Evolutionary conservation across 768 basidiomycete genomes (phyloP).

Genomic region (Lentinula detonsa): DNA sequence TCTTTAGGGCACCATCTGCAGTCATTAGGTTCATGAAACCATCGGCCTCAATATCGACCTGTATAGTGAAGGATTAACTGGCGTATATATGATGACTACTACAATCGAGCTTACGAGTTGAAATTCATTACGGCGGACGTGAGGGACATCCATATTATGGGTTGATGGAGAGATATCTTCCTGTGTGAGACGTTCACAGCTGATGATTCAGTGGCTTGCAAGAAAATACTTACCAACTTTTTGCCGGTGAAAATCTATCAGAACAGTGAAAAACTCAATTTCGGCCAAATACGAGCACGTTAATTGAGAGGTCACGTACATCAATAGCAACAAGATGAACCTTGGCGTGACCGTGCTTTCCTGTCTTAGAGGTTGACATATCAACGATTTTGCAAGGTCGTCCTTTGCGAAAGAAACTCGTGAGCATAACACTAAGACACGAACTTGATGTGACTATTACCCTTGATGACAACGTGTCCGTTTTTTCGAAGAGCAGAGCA

Average conservation of each 20-base stretch:
- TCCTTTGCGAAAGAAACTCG: slow-evolving; percentile 28
- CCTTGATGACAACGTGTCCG: slow-evolving; percentile 95
- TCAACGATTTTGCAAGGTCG: slow-evolving; percentile 99
- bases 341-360: slow-evolving; percentile 99
- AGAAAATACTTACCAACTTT: slow-evolving; percentile 68
- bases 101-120: slow-evolving; percentile 56
- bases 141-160: slow-evolving; percentile 99
- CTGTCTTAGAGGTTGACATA: slow-evolving; percentile 99
- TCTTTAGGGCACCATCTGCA: slow-evolving; percentile 73
- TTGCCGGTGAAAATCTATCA: slow-evolving; percentile 96
- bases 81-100: slow-evolving; percentile 3
- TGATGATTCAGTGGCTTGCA: background rate
- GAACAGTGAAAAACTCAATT: slow-evolving; percentile 11
- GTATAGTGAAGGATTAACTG: slow-evolving; percentile 4
- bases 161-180: slow-evolving; percentile 95
- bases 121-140: slow-evolving; percentile 88
- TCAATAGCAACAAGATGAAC: slow-evolving; percentile 97
- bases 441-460: slow-evolving; percentile 23
- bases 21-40: slow-evolving; percentile 94
- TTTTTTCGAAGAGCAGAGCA: slow-evolving; percentile 95
- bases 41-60: slow-evolving; percentile 83
- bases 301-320: slow-evolving; percentile 43
- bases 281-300: background rate
- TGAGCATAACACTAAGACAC: background rate
- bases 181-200: slow-evolving; percentile 29